Evolutionary conservation across 495 filamentous ascomycete species (phyloP).

Genomic region (Sordaria brevicollis): DNA sequence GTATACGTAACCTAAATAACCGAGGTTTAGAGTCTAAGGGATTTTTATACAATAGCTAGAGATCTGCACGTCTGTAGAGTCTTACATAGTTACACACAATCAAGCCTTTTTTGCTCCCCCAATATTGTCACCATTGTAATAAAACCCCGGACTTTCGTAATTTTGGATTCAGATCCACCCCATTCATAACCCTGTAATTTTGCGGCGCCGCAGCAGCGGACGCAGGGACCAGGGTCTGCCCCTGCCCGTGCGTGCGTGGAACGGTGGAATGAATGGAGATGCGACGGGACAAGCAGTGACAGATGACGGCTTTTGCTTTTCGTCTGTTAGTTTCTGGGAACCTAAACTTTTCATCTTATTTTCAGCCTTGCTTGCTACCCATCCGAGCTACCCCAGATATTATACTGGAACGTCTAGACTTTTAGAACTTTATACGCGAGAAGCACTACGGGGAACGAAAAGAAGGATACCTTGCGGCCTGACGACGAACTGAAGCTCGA

Average conservation of each 20-base stretch:
- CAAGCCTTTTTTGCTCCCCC: too few relatives aligned
- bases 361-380: not conserved
- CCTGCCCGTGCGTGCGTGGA: not conserved
- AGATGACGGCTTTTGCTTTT: not conserved
- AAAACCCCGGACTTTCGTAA: not conserved
- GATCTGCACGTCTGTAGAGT: too few relatives aligned
- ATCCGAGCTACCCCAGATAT: not conserved
- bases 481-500: not conserved
- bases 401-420: not conserved
- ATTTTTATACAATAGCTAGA: too few relatives aligned
- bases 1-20: too few relatives aligned
- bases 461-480: not conserved
- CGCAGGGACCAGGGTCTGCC: not conserved
- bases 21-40: too few relatives aligned
- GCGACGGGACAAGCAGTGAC: too few relatives aligned
- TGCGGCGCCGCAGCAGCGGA: not conserved
- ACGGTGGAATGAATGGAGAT: not conserved
- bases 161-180: not conserved
- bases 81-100: too few relatives aligned
- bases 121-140: too few relatives aligned
- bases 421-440: not conserved
- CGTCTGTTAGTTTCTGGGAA: not conserved
- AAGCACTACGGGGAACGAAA: not conserved
- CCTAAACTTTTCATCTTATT: not conserved
- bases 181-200: not conserved